phyloP scores from a whole-genome alignment of 768 basidiomycete species.

The Boletus rufocinnamomeus region DNA sequence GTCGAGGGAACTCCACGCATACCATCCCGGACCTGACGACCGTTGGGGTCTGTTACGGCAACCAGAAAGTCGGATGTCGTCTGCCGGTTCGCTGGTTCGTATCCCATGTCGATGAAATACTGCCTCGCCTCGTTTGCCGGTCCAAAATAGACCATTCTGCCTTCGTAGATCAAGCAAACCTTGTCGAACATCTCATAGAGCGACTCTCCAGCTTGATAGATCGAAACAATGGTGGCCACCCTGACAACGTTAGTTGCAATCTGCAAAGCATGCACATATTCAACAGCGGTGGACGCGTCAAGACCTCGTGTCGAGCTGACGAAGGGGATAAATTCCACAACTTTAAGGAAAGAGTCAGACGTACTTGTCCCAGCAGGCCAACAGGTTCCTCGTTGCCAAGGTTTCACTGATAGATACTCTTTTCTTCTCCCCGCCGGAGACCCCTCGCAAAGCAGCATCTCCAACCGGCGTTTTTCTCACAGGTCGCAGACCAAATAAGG shows the following conservation, averaged over 20 bases:
- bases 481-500: constrained; percentile 77
- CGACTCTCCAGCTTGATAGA: constrained; percentile 83
- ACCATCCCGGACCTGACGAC: constrained; percentile 48
- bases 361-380: constrained; percentile 77
- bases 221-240: constrained; percentile 68
- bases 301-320: constrained; percentile 66
- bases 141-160: constrained; percentile 62
- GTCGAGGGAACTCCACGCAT: constrained; percentile 40
- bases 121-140: constrained; percentile 51
- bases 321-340: constrained; percentile 48
- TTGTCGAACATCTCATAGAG: constrained; percentile 71
- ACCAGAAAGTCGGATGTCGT: constrained; percentile 67
- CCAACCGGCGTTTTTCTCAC: constrained; percentile 77
- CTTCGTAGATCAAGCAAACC: constrained; percentile 63
- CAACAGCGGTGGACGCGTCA: constrained; percentile 70
- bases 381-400: constrained; percentile 67
- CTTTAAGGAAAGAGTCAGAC: constrained; percentile 29
- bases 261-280: constrained; percentile 70
- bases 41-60: constrained; percentile 61
- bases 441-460: constrained; percentile 72
- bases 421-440: constrained; percentile 80
- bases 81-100: constrained; percentile 55
- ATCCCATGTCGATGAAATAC: constrained; percentile 63
- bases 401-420: constrained; percentile 79
- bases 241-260: constrained; percentile 60